Evolutionary conservation across 2,329 filamentous ascomycete species (phyloP), one percentile per base, ranked within the genome.

Genomic region (Fusarium dimerum): DNA sequence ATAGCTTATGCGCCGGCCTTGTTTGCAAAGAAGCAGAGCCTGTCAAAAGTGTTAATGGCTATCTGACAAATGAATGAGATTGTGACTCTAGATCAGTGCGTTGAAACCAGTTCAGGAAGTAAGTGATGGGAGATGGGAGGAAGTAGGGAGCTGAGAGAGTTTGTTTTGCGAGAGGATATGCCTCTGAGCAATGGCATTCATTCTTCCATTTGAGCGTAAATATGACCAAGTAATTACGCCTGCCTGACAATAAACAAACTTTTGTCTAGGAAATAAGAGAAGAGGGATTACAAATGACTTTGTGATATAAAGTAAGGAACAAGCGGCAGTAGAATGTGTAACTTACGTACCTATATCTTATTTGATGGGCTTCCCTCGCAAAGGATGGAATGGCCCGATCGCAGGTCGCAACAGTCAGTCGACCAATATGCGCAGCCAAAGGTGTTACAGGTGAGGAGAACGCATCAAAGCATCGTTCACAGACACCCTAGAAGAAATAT

Each of bases 371-470:
- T 30, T 20, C 46, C 50, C 13, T 36, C 13, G 10, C 32, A 36
- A 12, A 48, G 17, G 41, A 48, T 30, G 34, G 26, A 39, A 61
- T 58, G 52, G 55, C 58, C 49, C 58, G 55, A 60, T 61, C 55
- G 52, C 45, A 44, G 26, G 13, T 39, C 32, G 50, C 34, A 40
- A 34, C 45, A 20, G 11, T 17, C 13, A 17, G n/a, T 7, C 20
- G 20, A 40, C n/a, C 39, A 40, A 40, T 9, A n/a, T 10, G 39
- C 39, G 8, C 39, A 20, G 17, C 39, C 10, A 17, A 16, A 6
- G 9, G n/a, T 20, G 11, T 40, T n/a, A 20, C 39, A 16, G 9
- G 39, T 20, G 39, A 20, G 39, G 32, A 36, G 32, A 36, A 36
- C 20, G n/a, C 17, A 13, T 40, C 39, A 40, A 40, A 13, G 39